Evolutionary conservation across 139 green algal species (phyloP).

Genomic region (Parachlorella kessleri): DNA sequence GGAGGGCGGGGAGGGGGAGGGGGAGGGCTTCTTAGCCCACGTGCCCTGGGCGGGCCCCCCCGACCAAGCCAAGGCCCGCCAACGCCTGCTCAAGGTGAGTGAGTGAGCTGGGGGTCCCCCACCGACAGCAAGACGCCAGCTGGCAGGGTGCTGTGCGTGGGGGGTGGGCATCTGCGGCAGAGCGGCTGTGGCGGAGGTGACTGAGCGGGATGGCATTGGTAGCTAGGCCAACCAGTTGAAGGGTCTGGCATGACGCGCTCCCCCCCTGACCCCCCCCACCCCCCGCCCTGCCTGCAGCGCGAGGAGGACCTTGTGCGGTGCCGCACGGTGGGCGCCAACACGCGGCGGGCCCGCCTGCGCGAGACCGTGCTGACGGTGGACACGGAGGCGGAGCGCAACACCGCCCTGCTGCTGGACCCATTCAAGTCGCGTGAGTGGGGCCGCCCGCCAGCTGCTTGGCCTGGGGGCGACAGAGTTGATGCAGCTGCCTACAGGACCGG

Average conservation of each 20-base stretch:
- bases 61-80: not conserved
- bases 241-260: no score
- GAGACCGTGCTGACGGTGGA: conserved; percentile 53
- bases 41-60: conserved; percentile 19
- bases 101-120: not conserved
- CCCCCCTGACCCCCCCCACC: not conserved
- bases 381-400: conserved; percentile 38
- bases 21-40: conserved; percentile 17
- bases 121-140: no score
- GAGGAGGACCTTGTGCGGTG: conserved; percentile 1
- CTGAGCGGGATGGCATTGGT: no score
- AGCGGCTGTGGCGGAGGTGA: no score
- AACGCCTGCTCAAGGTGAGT: conserved; percentile 12
- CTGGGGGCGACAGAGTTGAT: no score
- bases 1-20: not conserved
- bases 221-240: not conserved
- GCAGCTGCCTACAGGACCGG: no score
- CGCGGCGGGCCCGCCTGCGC: not conserved
- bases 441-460: no score
- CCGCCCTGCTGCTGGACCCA: conserved; percentile 71
- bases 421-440: conserved; percentile 32
- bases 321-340: not conserved
- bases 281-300: not conserved
- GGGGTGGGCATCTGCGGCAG: no score
- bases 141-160: no score